Conservation (phyloP, 108 stramenopile species). For the Cyclotella choctawhatcheeana region DNA sequence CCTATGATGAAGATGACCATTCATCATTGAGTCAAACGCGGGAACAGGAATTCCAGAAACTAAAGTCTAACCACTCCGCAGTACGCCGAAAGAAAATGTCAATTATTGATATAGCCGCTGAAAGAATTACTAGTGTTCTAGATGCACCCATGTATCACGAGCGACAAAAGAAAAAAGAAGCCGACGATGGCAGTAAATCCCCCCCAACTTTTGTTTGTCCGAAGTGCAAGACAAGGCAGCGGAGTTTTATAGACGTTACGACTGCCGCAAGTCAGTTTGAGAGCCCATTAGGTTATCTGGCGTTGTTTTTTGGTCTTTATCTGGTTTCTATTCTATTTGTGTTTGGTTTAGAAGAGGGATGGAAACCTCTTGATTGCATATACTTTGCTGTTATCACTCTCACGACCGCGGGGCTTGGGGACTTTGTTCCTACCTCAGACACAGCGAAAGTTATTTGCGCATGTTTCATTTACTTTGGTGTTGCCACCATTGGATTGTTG, state of each 20-base stretch:
- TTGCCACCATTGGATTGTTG: conserved; percentile 90
- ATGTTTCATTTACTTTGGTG: conserved; percentile 90
- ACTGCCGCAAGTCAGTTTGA: conserved; percentile 72
- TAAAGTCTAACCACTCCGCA: conserved; percentile 14
- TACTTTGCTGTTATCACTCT: conserved; percentile 89
- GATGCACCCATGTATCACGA: conserved; percentile 16
- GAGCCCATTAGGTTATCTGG: conserved; percentile 74
- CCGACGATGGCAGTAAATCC: conserved; percentile 39
- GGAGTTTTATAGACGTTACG: conserved; percentile 78
- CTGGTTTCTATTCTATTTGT: conserved; percentile 79
- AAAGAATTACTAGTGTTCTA: conserved; percentile 28
- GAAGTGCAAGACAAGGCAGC: conserved; percentile 78
- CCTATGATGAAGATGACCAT: conserved; percentile 19
- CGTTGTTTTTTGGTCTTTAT: conserved; percentile 78
- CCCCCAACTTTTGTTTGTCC: conserved; percentile 84
- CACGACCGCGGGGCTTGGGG: conserved; percentile 86
- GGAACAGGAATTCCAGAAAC: conserved; percentile 21
- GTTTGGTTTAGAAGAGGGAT: conserved; percentile 88
- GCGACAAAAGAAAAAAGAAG: conserved; percentile 26
- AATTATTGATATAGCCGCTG: conserved; percentile 29
- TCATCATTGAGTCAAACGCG: conserved; percentile 3
- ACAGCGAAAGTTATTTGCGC: conserved; percentile 85
- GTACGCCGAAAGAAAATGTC: neutral
- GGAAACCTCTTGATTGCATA: conserved; percentile 85
- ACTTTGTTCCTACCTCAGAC: conserved; percentile 82